Evolutionary conservation across 2,329 filamentous ascomycete species (phyloP).

Genomic region (Beauveria pseudobassiana): DNA sequence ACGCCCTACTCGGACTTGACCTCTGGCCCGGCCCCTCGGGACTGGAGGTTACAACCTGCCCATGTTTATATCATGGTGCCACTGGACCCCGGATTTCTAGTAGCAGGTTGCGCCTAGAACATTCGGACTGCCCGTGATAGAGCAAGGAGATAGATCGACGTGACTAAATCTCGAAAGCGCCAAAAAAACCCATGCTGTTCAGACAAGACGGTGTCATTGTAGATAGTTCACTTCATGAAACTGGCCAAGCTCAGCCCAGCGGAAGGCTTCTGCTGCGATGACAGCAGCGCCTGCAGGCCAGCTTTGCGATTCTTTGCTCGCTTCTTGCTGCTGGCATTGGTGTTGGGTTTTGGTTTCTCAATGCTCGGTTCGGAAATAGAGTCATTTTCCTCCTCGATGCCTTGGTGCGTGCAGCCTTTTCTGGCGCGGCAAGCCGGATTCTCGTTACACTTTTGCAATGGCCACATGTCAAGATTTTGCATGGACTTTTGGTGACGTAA

Average conservation of each 20-base stretch:
- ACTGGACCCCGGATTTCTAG: slow-evolving; percentile 6
- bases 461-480: slow-evolving; percentile 38
- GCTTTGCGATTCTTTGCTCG: slow-evolving; percentile 58
- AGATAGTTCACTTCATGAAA: slow-evolving; percentile 35
- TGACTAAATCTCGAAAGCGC: background rate
- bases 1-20: too few relatives aligned
- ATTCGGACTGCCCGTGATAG: background rate
- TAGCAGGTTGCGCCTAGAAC: slow-evolving; percentile 6
- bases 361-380: background rate
- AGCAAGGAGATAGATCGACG: background rate
- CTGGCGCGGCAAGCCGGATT: slow-evolving; percentile 33
- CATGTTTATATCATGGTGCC: slow-evolving; percentile 10
- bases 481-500: slow-evolving; percentile 16
- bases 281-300: slow-evolving; percentile 58
- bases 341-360: slow-evolving; percentile 27
- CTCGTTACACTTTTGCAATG: slow-evolving; percentile 37
- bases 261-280: slow-evolving; percentile 37
- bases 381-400: slow-evolving; percentile 16
- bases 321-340: slow-evolving; percentile 56
- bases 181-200: background rate
- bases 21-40: too few relatives aligned
- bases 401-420: slow-evolving; percentile 20
- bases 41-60: too few relatives aligned
- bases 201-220: background rate
- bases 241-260: slow-evolving; percentile 45